A percentile compares a stretch with the other conserved stretches of the same genome.
Conservation (phyloP, 1,284 basidiomycete species). For the Leucoagaricus sp. region DNA sequence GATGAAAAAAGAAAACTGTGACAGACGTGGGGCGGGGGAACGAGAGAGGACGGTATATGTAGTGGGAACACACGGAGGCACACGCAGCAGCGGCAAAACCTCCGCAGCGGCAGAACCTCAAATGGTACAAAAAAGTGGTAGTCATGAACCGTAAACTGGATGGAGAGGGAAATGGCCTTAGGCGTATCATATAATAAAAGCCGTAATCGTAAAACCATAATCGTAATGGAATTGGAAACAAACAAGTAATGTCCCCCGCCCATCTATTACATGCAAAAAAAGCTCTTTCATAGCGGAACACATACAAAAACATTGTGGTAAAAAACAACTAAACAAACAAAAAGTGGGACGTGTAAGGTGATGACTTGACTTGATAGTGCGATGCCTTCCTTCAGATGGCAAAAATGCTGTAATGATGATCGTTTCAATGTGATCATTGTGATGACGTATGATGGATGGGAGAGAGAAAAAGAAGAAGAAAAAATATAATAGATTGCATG, state of each 20-base stretch:
- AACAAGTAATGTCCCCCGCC: background rate
- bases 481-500: slow-evolving; percentile 19
- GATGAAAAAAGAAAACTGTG: background rate
- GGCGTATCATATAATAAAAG: background rate
- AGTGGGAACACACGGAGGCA: background rate
- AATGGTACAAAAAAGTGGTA: too few species aligned
- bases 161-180: background rate
- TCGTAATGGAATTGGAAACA: background rate
- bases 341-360: background rate
- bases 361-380: slow-evolving; percentile 23
- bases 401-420: slow-evolving; percentile 24
- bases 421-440: background rate
- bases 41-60: background rate
- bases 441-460: slow-evolving; percentile 24
- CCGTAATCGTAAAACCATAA: slow-evolving; percentile 9
- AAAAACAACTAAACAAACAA: slow-evolving; percentile 1
- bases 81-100: too few species aligned
- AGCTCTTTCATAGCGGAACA: background rate
- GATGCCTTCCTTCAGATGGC: slow-evolving; percentile 64
- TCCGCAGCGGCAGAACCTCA: too few species aligned
- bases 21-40: background rate
- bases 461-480: slow-evolving; percentile 19
- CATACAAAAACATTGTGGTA: background rate
- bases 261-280: slow-evolving; percentile 18
- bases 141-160: too few species aligned